phyloP scores from a whole-genome alignment of 352 stramenopile species.

The Phytophthora kernoviae region DNA sequence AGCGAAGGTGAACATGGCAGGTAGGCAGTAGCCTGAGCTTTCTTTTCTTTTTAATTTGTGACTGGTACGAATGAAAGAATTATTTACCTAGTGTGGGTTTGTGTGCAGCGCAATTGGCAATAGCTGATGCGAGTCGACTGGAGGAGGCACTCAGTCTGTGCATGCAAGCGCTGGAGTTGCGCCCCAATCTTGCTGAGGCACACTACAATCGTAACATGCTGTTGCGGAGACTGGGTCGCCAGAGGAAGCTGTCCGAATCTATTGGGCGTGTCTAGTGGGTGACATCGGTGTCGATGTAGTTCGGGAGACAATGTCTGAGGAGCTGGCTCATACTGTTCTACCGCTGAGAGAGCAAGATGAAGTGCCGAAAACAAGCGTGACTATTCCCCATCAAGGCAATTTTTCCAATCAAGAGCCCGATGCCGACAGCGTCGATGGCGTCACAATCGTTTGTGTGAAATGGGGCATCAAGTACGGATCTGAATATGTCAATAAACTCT shows the following conservation, averaged over 20 bases:
- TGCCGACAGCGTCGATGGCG: not conserved
- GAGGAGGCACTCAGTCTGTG: slow-evolving; percentile 46
- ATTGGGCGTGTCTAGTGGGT: slow-evolving; percentile 76
- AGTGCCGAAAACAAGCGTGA: not conserved
- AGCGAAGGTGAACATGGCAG: slow-evolving; percentile 60
- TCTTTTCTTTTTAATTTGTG: not conserved
- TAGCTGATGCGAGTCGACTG: slow-evolving; percentile 27
- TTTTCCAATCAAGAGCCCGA: slow-evolving; percentile 5
- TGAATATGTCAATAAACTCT: slow-evolving; percentile 87
- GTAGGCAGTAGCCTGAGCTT: not conserved
- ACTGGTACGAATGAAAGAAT: too few relatives aligned
- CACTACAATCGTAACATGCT: slow-evolving; percentile 73
- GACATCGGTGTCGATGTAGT: slow-evolving; percentile 65
- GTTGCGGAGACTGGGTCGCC: slow-evolving; percentile 48
- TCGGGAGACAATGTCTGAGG: slow-evolving; percentile 3
- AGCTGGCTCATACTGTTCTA: slow-evolving; percentile 55
- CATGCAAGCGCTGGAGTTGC: slow-evolving; percentile 34
- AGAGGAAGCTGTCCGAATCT: slow-evolving; percentile 51
- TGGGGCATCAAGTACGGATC: slow-evolving; percentile 83
- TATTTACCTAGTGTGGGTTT: not conserved
- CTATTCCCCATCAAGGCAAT: not conserved
- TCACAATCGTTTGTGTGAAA: slow-evolving; percentile 83
- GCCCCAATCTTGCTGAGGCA: slow-evolving; percentile 36
- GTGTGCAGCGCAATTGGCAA: slow-evolving; percentile 41
- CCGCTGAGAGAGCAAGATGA: not conserved